Evolutionary conservation across 129 eudicot species (phyloP).

Genomic region (Flaveria robusta): DNA sequence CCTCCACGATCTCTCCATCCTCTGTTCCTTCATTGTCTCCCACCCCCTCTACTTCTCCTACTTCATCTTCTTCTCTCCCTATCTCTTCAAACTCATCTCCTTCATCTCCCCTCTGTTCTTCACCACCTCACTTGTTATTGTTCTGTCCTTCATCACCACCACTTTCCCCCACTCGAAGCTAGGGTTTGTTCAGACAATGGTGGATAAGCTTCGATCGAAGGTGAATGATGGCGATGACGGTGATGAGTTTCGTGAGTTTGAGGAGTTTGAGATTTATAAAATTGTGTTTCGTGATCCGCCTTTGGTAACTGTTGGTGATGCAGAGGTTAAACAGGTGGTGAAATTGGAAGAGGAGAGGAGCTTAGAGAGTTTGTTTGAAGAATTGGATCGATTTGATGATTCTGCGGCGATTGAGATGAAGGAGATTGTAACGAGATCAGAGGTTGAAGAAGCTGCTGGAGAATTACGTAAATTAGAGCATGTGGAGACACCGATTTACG

Average conservation of each 20-base stretch:
- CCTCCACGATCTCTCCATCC: conserved; percentile 38
- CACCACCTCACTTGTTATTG: conserved; percentile 52
- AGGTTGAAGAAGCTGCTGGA: conserved; percentile 28
- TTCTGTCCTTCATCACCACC: conserved; percentile 43
- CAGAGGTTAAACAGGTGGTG: background rate
- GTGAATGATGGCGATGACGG: background rate
- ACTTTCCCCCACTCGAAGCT: conserved; percentile 25
- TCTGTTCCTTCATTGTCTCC: conserved; percentile 49
- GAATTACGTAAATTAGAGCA: conserved; percentile 18
- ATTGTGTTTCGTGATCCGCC: conserved; percentile 46
- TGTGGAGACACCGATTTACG: background rate
- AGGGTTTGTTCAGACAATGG: conserved; percentile 36
- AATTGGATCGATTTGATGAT: conserved; percentile 46
- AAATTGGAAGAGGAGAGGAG: conserved; percentile 36
- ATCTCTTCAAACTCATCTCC: conserved; percentile 54
- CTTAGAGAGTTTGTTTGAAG: conserved; percentile 42
- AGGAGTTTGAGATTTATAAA: conserved; percentile 59
- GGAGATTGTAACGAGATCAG: too few species aligned
- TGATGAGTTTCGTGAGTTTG: conserved; percentile 32
- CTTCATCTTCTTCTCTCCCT: conserved; percentile 79
- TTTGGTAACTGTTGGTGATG: conserved; percentile 23
- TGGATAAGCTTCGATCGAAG: conserved; percentile 28
- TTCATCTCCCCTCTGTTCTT: conserved; percentile 75
- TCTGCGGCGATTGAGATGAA: background rate
- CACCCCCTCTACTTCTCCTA: conserved; percentile 72